Conservation (phyloP, 208 protist species). For the Leishmania lainsoni region DNA sequence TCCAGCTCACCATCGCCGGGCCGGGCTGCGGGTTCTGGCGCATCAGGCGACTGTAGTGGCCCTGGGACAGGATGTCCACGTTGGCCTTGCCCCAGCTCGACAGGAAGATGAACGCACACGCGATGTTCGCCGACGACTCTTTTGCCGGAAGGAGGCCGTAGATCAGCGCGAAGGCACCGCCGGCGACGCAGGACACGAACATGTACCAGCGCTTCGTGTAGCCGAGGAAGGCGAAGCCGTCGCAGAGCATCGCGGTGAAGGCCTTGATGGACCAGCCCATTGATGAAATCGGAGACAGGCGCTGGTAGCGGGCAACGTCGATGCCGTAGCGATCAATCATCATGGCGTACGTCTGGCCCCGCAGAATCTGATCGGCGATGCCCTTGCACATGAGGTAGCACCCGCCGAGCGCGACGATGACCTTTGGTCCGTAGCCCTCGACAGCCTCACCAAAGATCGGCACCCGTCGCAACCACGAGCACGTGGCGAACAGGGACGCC, state of each 20-base stretch:
- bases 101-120: constrained; percentile 53
- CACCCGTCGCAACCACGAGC: constrained; percentile 35
- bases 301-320: constrained; percentile 45
- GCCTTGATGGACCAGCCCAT: constrained; percentile 77
- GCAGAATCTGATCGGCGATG: constrained; percentile 55
- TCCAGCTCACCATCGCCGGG: constrained; percentile 58
- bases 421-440: constrained; percentile 45
- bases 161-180: constrained; percentile 37
- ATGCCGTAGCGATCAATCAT: constrained; percentile 50
- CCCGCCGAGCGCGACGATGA: constrained; percentile 37
- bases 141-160: constrained; percentile 54
- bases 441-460: constrained; percentile 48
- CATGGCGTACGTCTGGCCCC: constrained; percentile 42
- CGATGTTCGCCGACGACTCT: constrained; percentile 34
- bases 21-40: constrained; percentile 44
- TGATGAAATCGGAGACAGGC: constrained; percentile 34
- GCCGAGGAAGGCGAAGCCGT: constrained; percentile 61
- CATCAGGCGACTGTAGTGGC: constrained; percentile 77
- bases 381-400: constrained; percentile 63
- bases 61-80: constrained; percentile 76
- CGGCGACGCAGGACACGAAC: constrained; percentile 48
- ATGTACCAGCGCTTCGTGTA: constrained; percentile 84
- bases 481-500: constrained; percentile 27
- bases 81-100: constrained; percentile 55
- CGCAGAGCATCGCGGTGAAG: constrained; percentile 61